Percentiles rank a stretch among this genome's conserved stretches.
Evolutionary conservation across 441 rosid genomes (phyloP).

Genomic region (Corymbia citriodora): DNA sequence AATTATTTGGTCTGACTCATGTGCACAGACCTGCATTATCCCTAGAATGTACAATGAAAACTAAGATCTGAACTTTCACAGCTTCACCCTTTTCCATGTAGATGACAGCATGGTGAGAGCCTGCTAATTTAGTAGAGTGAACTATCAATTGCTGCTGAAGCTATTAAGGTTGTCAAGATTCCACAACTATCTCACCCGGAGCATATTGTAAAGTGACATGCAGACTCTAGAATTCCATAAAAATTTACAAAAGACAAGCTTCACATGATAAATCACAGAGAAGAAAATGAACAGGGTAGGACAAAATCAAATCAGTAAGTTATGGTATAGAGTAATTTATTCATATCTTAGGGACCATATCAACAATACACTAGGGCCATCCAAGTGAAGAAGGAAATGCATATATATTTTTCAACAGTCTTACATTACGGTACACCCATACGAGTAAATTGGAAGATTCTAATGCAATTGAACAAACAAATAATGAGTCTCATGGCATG

Average conservation of each 20-base stretch:
- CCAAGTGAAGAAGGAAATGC: not conserved
- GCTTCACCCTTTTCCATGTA: slow-evolving; percentile 45
- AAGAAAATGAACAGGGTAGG: no score
- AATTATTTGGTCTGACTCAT: not conserved
- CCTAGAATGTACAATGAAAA: not conserved
- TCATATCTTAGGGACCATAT: no score
- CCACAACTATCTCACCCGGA: slow-evolving; percentile 40
- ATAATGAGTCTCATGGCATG: no score
- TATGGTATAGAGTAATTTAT: no score
- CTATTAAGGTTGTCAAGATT: slow-evolving; percentile 29
- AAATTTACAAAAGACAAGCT: not conserved
- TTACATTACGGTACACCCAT: no score
- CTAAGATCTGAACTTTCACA: slow-evolving; percentile 23
- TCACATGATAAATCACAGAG: no score
- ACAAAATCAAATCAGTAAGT: no score
- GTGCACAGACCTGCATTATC: not conserved
- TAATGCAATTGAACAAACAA: no score
- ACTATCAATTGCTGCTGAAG: slow-evolving; percentile 42
- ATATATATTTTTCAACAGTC: no score
- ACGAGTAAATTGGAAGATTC: no score
- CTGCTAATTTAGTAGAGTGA: slow-evolving; percentile 56
- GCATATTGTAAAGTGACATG: not conserved
- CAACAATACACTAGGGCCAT: not conserved
- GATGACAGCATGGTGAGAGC: slow-evolving; percentile 66
- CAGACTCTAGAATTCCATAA: not conserved